These are phyloP conservation scores for Colletotrichum viniferum DNA, from an alignment of 2,329 filamentous ascomycete species.

Conservation along the genomic window DNA sequence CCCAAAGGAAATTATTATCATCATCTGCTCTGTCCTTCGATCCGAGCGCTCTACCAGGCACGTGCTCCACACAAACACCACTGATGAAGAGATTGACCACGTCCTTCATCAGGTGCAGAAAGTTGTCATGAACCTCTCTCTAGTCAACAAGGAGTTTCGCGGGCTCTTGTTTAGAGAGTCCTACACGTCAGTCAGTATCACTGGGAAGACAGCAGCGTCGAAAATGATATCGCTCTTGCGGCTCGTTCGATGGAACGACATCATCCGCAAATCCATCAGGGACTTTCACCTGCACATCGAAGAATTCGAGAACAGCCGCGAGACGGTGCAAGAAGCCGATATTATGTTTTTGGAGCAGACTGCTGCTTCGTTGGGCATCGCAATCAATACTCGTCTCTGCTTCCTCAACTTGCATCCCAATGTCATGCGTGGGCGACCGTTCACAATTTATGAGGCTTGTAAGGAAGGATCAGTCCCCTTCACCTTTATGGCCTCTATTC, in stretches of 20 bases:
- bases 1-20: neutral
- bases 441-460: no score
- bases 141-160: neutral
- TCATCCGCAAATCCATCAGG: neutral
- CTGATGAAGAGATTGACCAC: neutral
- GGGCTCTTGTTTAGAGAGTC: neutral
- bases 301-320: neutral
- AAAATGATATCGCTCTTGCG: neutral
- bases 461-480: no score
- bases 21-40: neutral
- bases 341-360: neutral
- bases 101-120: neutral
- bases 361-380: no score
- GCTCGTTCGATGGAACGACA: neutral
- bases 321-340: neutral
- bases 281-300: neutral
- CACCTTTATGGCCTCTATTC: no score
- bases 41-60: neutral
- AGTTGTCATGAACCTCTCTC: neutral
- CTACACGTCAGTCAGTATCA: neutral
- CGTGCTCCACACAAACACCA: neutral
- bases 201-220: neutral
- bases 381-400: rapidly evolving
- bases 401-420: rapidly evolving
- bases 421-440: no score